These are phyloP conservation scores for Colletotrichum orbiculare DNA, from an alignment of 2,329 filamentous ascomycete species.

Conservation along the genomic window DNA sequence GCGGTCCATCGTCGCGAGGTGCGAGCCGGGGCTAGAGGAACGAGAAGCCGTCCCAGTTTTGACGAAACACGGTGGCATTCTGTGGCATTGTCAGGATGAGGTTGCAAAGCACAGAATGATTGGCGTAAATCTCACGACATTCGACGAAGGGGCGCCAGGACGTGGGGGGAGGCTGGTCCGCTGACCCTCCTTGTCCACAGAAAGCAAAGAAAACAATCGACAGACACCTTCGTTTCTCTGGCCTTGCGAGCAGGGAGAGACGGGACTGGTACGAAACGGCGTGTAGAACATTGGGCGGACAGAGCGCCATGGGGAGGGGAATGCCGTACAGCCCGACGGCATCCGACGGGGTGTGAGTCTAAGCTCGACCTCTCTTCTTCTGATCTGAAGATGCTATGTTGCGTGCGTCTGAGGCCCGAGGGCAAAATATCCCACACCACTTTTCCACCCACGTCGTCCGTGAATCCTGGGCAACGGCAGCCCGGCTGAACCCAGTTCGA, in stretches of 20 bases:
- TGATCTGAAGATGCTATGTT: too few species aligned
- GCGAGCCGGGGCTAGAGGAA: background rate
- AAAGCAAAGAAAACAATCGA: background rate
- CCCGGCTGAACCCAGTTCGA: conserved; percentile 1
- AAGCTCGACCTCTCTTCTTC: background rate
- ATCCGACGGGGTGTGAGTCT: conserved; percentile 15
- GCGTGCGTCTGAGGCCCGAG: conserved; percentile 20
- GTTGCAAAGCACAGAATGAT: conserved; percentile 4
- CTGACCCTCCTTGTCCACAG: conserved; percentile 4
- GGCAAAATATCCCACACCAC: conserved; percentile 3
- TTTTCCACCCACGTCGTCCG: conserved; percentile 17
- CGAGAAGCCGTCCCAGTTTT: conserved; percentile 8
- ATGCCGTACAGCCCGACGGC: conserved; percentile 24
- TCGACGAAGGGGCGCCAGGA: conserved; percentile 14
- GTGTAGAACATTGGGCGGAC: conserved; percentile 13
- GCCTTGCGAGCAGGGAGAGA: conserved; percentile 25
- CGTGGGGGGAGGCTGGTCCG: conserved; percentile 1
- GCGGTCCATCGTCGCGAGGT: background rate
- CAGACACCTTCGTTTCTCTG: conserved; percentile 4
- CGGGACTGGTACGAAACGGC: conserved; percentile 22
- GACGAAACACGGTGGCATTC: conserved; percentile 20
- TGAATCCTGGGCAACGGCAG: conserved; percentile 7
- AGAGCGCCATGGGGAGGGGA: conserved; percentile 14
- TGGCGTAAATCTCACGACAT: conserved; percentile 24
- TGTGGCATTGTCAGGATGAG: conserved; percentile 4